These are phyloP conservation scores for Claviceps sp. DNA, from an alignment of 2,329 filamentous ascomycete species.

Conservation along the genomic window DNA sequence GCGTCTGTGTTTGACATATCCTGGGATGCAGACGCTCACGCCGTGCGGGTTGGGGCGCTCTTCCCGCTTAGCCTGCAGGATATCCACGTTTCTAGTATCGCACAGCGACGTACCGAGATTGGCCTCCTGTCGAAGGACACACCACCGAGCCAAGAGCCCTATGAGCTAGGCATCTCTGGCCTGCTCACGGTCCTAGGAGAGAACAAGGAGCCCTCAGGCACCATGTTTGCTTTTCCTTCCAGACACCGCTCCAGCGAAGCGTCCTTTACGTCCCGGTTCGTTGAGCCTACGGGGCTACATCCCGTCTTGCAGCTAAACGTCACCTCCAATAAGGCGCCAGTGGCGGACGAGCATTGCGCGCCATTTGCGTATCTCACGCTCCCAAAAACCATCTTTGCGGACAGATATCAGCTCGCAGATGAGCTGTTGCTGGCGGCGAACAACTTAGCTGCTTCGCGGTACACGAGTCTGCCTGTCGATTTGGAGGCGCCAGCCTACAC, in stretches of 20 bases:
- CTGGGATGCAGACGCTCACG: slow-evolving; percentile 54
- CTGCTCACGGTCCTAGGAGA: slow-evolving; percentile 68
- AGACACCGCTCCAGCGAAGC: slow-evolving; percentile 51
- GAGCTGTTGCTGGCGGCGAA: slow-evolving; percentile 67
- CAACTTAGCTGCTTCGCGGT: slow-evolving; percentile 55
- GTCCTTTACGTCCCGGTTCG: slow-evolving; percentile 50
- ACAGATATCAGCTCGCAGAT: slow-evolving; percentile 74
- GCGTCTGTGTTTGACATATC: slow-evolving; percentile 64
- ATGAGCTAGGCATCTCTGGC: slow-evolving; percentile 69
- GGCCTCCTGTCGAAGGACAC: slow-evolving; percentile 60
- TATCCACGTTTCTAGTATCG: slow-evolving; percentile 26
- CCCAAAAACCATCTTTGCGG: slow-evolving; percentile 68
- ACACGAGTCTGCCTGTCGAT: slow-evolving; percentile 65
- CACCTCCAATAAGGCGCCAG: slow-evolving; percentile 34
- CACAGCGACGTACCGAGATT: slow-evolving; percentile 55
- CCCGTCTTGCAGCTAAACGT: slow-evolving; percentile 63
- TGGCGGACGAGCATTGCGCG: slow-evolving; percentile 47
- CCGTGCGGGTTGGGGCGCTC: slow-evolving; percentile 49
- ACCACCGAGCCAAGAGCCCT: slow-evolving; percentile 43
- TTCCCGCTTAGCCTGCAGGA: slow-evolving; percentile 39
- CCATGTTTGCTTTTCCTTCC: slow-evolving; percentile 72
- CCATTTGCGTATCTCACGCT: slow-evolving; percentile 73
- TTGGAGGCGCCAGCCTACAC: slow-evolving; percentile 84
- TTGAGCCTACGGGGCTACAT: slow-evolving; percentile 67
- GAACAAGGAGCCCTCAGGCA: slow-evolving; percentile 56